These are phyloP conservation scores for Suillus clintonianus DNA, from an alignment of 768 basidiomycete genomes.

Conservation along the genomic window DNA sequence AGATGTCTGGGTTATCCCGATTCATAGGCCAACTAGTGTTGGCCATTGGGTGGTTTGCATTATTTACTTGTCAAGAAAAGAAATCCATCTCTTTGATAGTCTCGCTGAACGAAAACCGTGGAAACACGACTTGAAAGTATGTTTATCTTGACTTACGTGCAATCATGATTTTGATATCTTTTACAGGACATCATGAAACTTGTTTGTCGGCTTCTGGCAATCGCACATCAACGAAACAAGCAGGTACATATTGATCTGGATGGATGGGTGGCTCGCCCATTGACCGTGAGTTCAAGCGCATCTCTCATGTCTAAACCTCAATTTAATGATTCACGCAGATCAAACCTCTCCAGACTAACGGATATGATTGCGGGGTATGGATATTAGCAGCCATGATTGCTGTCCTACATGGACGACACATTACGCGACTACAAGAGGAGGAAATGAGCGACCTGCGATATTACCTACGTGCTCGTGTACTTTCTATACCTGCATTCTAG, in stretches of 20 bases:
- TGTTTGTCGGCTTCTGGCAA: neutral
- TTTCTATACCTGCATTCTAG: too few species aligned
- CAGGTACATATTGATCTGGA: neutral
- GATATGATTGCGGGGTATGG: neutral
- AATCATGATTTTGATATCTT: neutral
- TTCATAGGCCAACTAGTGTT: too few species aligned
- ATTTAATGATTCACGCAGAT: neutral
- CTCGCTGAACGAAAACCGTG: too few species aligned
- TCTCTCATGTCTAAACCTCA: too few species aligned
- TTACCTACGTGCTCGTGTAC: too few species aligned
- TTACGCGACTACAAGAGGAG: too few species aligned
- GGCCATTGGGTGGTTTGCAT: too few species aligned
- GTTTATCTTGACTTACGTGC: neutral
- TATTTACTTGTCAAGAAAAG: too few species aligned
- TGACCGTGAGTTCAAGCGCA: neutral
- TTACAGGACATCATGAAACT: neutral
- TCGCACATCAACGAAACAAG: neutral
- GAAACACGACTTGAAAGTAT: too few species aligned
- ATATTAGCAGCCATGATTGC: neutral
- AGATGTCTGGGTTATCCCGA: slow-evolving; percentile 36
- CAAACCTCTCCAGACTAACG: neutral
- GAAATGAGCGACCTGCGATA: too few species aligned
- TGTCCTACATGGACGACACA: too few species aligned
- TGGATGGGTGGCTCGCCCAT: neutral
- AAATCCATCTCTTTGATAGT: too few species aligned